Evolutionary conservation across 345 rosid genomes (phyloP), one percentile per base, ranked within the genome.

Genomic region (Citrus medica): DNA sequence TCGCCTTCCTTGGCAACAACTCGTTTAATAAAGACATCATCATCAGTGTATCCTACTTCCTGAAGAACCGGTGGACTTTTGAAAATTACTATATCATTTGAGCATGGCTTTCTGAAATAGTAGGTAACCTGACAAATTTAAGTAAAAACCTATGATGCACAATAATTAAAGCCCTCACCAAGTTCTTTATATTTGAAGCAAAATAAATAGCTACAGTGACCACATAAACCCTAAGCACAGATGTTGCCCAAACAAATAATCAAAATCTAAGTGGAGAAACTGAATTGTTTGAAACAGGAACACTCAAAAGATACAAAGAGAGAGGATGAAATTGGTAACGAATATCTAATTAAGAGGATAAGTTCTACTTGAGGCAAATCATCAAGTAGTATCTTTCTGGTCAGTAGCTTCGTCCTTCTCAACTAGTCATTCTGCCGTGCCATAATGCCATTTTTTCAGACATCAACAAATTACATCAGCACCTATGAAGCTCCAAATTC

Each of bases 51-150:
- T 69, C 98, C 99, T 83, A 90, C 95, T 87, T 94, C 91, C 74
- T 94, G 99, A 78, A 97, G 98, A 59, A 89, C 94, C 1, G 98
- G 98, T 25, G 99, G 97, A 79, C 97, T 92, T 87, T 90, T 93
- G 81, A 97, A 97, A 78, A 97, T 94, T 48, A 97, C 97, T 66
- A 94, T 88, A 80, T 97, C 98, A 75, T 94, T 93, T 68, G 94
- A 88, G 83, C 99, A 94, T 14, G 98, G 99, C 90, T 93, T 89
- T 83, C 98, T 93, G 85, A 94, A 94, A 79, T 86, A 83, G 90
- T 90, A 93, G 4, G 94, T 74, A 68, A 93, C 94, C 99, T 97
- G 93, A 72, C 53, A 86, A 75, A 67, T 72, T 60, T 60, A 75
- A 79, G 58, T 55, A 53, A 67, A 78, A 63, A 33, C 32, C 46